These are phyloP conservation scores for Chiua virens DNA, from an alignment of 768 basidiomycete species.

Conservation along the genomic window DNA sequence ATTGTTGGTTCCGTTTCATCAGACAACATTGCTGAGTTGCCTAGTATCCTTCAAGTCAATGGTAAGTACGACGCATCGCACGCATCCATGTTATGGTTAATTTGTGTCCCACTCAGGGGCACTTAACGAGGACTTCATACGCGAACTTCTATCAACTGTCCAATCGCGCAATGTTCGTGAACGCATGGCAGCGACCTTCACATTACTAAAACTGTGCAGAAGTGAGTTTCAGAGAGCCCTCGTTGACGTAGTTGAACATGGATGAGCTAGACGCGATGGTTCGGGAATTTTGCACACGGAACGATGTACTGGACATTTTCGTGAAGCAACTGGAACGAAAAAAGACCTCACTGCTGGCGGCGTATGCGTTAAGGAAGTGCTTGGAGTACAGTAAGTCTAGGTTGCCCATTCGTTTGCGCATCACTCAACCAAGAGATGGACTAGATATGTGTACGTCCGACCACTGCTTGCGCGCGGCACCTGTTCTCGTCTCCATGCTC, in stretches of 20 bases:
- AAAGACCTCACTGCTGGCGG: constrained; percentile 4
- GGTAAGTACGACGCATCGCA: background rate
- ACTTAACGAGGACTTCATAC: background rate
- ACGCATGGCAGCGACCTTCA: constrained; percentile 6
- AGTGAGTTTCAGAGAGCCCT: background rate
- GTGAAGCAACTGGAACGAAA: background rate
- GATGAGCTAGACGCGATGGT: background rate
- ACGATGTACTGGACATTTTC: background rate
- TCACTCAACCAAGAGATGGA: background rate
- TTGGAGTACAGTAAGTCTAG: background rate
- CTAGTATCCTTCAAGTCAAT: background rate
- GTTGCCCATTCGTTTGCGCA: background rate
- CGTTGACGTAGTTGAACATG: background rate
- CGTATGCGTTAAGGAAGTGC: constrained; percentile 6
- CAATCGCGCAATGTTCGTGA: background rate
- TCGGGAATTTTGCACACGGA: background rate
- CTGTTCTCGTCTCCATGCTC: background rate
- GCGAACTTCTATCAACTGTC: background rate
- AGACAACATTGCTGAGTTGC: background rate
- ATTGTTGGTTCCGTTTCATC: background rate
- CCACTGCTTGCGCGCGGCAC: background rate
- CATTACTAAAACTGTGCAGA: constrained; percentile 8
- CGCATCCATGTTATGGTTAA: background rate
- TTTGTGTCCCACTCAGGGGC: background rate
- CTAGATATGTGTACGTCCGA: background rate